Evolutionary conservation across 2,329 filamentous ascomycete species (phyloP).

Genomic region (Diaporthe sp.): DNA sequence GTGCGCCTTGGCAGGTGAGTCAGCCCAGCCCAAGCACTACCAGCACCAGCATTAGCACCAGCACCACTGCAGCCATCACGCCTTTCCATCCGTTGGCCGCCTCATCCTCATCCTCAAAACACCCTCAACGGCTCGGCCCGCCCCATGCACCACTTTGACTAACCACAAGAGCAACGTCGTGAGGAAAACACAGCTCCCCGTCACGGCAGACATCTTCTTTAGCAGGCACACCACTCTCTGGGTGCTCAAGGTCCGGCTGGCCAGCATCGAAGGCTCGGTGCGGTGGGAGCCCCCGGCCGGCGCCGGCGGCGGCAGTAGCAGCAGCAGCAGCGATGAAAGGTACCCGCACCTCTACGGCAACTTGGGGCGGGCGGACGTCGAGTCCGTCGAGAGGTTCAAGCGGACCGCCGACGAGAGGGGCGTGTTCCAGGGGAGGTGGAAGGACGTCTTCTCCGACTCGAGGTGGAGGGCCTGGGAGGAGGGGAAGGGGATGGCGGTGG

Average conservation of each 20-base stretch:
- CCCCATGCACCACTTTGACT: not conserved
- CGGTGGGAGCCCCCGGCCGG: constrained; percentile 66
- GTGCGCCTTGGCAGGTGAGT: constrained; percentile 66
- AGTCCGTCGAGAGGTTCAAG: constrained; percentile 60
- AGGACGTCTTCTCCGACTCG: constrained; percentile 55
- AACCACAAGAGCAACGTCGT: not conserved
- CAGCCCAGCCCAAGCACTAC: not conserved
- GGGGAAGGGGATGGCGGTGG: constrained; percentile 10
- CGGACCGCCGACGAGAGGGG: constrained; percentile 55
- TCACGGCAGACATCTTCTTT: constrained; percentile 62
- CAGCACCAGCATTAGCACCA: not conserved
- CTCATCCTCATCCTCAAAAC: not conserved
- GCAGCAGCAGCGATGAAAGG: constrained; percentile 49
- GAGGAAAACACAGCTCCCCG: constrained; percentile 54
- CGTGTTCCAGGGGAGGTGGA: constrained; percentile 55
- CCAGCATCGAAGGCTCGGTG: constrained; percentile 56
- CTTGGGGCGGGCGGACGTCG: constrained; percentile 67
- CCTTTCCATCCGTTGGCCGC: not conserved
- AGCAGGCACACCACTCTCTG: constrained; percentile 55
- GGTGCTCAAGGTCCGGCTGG: constrained; percentile 67
- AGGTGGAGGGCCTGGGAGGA: constrained; percentile 56
- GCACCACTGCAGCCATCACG: not conserved
- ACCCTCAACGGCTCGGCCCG: not conserved
- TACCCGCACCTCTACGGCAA: constrained; percentile 73
- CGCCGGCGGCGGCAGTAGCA: constrained; percentile 44